Evolutionary conservation across 169 alveolate genomes (phyloP), one percentile per base, ranked within the genome.

Genomic region (Toxoplasma gondii): DNA sequence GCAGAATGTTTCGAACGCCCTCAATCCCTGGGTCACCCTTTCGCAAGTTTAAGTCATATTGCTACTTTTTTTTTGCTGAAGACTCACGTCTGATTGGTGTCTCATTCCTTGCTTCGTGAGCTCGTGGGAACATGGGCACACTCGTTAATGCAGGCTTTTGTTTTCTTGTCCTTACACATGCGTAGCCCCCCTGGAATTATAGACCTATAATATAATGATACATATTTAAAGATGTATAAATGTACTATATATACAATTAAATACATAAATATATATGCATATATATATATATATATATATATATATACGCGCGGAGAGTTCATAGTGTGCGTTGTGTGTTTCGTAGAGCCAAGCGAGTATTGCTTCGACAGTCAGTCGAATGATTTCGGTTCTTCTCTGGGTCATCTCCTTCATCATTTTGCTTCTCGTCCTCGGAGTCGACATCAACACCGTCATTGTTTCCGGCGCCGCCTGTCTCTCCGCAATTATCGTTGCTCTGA

Each of bases 261-360:
- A n/a, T 36, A 74, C 44, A 31, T 74, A 31, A 0, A 36, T 74
- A n/a, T 12, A 74, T 36, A n/a, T n/a, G 19, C n/a, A 74, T 16
- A 74, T 36, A n/a, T 1, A 24, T 74, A n/a, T n/a, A 74, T 74
- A 31, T 22, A 74, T 74, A n/a, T n/a, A 74, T 74, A 74, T 22
- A 74, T 74, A n/a, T n/a, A 74, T 74, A 74, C 22, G 19, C n/a
- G 5, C n/a, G 84, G 9, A 22, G 31, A 64, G 74, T 16, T 27
- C 29, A 31, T 27, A 1, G 7, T 16, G 34, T 64, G 74, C 74
- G 7, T 64, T 64, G 74, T 88, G 58, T 45, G 0, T 67, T 31
- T 90, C 43, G 12, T 86, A 92, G 94, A 92, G 92, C 78, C 95
- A 93, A 74, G 95, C 92, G 64, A 87, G 93, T 84, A 93, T 93